Evolutionary conservation across 768 basidiomycete genomes (phyloP).

Genomic region (Macrolepiota fuliginosa): DNA sequence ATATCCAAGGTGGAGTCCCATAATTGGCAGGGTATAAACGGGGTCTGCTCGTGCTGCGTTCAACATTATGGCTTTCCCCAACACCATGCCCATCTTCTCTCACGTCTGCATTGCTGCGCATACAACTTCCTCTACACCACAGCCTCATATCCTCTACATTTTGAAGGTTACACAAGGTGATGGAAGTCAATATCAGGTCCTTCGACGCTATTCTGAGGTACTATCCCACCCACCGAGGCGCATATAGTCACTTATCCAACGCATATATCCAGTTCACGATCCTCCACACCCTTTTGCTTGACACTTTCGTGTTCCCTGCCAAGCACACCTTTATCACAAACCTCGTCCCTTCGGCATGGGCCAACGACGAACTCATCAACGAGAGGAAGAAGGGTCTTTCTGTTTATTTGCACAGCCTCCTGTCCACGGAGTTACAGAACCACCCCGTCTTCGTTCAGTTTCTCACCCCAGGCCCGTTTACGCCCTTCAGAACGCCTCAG

Average conservation of each 20-base stretch:
- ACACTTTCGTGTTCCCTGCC: slow-evolving; percentile 46
- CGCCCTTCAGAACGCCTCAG: slow-evolving; percentile 43
- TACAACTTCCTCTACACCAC: slow-evolving; percentile 41
- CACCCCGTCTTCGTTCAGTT: slow-evolving; percentile 35
- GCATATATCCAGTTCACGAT: slow-evolving; percentile 17
- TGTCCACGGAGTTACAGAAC: slow-evolving; percentile 32
- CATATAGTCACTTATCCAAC: background rate
- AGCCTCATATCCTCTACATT: slow-evolving; percentile 48
- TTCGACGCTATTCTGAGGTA: slow-evolving; percentile 48
- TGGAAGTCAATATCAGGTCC: slow-evolving; percentile 28
- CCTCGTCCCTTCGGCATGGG: slow-evolving; percentile 48
- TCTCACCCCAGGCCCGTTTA: slow-evolving; percentile 25
- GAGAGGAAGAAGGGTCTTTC: slow-evolving; percentile 49
- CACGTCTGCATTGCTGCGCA: slow-evolving; percentile 32
- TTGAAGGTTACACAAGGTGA: slow-evolving; percentile 31
- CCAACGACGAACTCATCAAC: slow-evolving; percentile 47
- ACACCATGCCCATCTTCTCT: slow-evolving; percentile 10
- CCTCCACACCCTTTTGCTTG: slow-evolving; percentile 37
- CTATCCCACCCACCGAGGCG: background rate
- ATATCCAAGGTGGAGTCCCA: no score
- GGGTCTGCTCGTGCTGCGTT: background rate
- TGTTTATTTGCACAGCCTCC: slow-evolving; percentile 38
- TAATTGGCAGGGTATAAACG: no score
- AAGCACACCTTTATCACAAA: slow-evolving; percentile 38
- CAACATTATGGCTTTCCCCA: background rate